phyloP scores from a whole-genome alignment of 805 yeast genomes.

The Sungouiella thailandica region DNA sequence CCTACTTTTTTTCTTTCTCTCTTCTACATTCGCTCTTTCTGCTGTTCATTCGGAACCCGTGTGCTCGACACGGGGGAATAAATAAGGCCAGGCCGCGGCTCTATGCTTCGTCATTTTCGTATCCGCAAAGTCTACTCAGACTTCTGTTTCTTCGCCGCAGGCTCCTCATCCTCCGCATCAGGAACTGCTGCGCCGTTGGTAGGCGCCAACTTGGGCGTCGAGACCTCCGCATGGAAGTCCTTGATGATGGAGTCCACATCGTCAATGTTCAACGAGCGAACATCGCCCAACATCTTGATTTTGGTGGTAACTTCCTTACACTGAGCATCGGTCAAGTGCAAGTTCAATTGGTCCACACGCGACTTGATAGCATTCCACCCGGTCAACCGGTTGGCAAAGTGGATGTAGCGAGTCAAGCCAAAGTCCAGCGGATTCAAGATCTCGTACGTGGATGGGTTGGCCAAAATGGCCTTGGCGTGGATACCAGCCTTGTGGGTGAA shows the following conservation, averaged over 20 bases:
- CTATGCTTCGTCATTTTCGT: too few species aligned
- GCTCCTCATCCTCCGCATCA: constrained; percentile 25
- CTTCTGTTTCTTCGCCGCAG: constrained; percentile 37
- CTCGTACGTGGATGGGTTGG: constrained; percentile 61
- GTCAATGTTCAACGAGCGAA: constrained; percentile 54
- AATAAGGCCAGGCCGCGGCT: too few species aligned
- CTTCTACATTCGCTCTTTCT: too few species aligned
- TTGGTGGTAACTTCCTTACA: constrained; percentile 51
- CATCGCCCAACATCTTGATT: constrained; percentile 55
- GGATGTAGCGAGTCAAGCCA: constrained; percentile 57
- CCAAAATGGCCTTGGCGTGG: constrained; percentile 58
- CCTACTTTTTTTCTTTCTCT: too few species aligned
- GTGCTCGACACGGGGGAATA: too few species aligned
- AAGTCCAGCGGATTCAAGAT: constrained; percentile 54
- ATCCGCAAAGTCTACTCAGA: constrained; percentile 20
- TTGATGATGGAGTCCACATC: constrained; percentile 58
- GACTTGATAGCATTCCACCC: constrained; percentile 63
- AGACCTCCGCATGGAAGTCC: constrained; percentile 44
- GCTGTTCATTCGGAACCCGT: too few species aligned
- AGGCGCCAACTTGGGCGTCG: constrained; percentile 27
- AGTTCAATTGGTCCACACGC: constrained; percentile 55
- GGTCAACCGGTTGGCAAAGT: constrained; percentile 56
- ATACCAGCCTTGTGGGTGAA: constrained; percentile 63
- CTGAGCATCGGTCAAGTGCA: constrained; percentile 52
- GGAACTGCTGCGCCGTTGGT: constrained; percentile 14